Evolutionary conservation across 495 filamentous ascomycete species (phyloP), one percentile per base, ranked within the genome.

Genomic region (Lentithecium fluviatile): DNA sequence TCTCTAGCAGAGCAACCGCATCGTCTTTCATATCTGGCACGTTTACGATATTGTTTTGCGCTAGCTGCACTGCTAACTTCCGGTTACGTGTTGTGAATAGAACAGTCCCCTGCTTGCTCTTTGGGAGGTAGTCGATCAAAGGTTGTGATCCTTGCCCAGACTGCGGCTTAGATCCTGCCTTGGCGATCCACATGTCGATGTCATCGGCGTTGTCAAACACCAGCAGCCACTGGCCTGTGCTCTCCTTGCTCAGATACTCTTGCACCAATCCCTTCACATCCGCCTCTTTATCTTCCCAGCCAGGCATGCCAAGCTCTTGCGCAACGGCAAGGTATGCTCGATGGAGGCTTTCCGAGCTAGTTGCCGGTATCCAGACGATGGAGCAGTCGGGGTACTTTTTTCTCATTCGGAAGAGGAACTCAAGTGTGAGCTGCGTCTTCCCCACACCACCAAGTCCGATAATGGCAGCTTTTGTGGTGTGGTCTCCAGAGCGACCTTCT

Each of bases 301-400:
- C 64, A 34, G 38, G 56, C 53, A 59, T 65, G 23, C 8, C 8
- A 40, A 62, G 50, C 47, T 46, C 25, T 23, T 57, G 24, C 0
- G 73, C 77, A 42, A 83, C 77, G 0, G 70, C 68, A 5, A 43
- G n/a, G 64, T 77, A 84, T 0, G 76, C 70, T 61, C 80, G 75
- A 10, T 32, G 12, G 2, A 58, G 3, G 25, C 24, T 50, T 10
- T 42, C 56, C 1, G 25, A 1, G 40, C 32, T 53, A 1, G 24
- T 34, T 26, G 48, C 56, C 4, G 47, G 40, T 21, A 60, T 19
- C 56, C 56, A 60, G 48, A 60, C 40, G 2, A 60, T 20, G 1
- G 46, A 38, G 56, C 48, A 60, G 17, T 54, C 46, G 7, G 56
- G 25, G n/a, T 60, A 17, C 17, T 54, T 42, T 15, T 60, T 12